These are phyloP conservation scores for Lepidium campestre DNA, from an alignment of 441 rosid species.

Conservation along the genomic window DNA sequence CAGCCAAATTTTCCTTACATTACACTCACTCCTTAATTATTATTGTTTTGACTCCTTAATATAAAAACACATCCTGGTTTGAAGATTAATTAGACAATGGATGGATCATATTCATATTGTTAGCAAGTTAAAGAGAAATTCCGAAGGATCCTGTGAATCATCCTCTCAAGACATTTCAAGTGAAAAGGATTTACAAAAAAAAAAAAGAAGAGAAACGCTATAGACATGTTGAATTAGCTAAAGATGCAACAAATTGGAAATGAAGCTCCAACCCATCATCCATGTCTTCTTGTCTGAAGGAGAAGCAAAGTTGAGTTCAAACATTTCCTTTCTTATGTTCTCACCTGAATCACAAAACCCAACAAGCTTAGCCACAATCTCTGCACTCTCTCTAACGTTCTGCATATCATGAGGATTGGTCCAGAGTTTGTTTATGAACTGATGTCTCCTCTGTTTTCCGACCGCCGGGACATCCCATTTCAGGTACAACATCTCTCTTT, in stretches of 20 bases:
- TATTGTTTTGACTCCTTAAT: too few relatives aligned
- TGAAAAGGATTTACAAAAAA: not conserved
- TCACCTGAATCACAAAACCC: slow-evolving; percentile 81
- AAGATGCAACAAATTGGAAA: slow-evolving; percentile 65
- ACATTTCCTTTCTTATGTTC: slow-evolving; percentile 83
- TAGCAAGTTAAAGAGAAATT: not conserved
- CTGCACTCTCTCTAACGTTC: slow-evolving; percentile 70
- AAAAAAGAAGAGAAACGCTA: too few relatives aligned
- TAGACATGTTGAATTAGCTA: slow-evolving; percentile 22
- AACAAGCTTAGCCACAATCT: slow-evolving; percentile 71
- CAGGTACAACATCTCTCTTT: slow-evolving; percentile 63
- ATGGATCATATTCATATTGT: not conserved
- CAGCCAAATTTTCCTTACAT: too few relatives aligned
- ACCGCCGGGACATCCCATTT: slow-evolving; percentile 80
- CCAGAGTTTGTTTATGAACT: slow-evolving; percentile 81
- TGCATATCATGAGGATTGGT: slow-evolving; percentile 74
- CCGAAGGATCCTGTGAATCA: not conserved
- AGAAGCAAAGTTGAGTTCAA: slow-evolving; percentile 62
- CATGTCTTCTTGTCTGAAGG: slow-evolving; percentile 78
- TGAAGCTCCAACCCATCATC: slow-evolving; percentile 82
- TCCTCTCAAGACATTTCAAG: not conserved
- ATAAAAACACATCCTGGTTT: too few relatives aligned
- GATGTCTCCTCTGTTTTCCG: slow-evolving; percentile 84
- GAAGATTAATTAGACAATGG: not conserved
- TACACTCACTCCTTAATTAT: too few relatives aligned